phyloP scores from a whole-genome alignment of 306 rosid genomes.

The Spatholobus suberectus region DNA sequence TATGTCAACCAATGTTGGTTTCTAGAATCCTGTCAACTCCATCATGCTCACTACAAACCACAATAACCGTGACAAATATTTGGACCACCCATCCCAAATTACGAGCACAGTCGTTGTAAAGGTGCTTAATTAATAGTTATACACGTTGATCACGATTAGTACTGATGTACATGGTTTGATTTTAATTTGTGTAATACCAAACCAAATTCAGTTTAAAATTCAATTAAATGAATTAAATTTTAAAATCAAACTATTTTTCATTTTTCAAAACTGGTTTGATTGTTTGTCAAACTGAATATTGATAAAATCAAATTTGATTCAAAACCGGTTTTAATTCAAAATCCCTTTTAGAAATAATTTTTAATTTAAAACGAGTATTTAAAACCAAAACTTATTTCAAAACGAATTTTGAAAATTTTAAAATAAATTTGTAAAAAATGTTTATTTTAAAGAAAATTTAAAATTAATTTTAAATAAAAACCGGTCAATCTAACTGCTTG shows the following conservation, averaged over 20 bases:
- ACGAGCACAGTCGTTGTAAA: background rate
- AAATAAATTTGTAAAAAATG: background rate
- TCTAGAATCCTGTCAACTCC: background rate
- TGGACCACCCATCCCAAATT: constrained; percentile 25
- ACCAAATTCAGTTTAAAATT: no score
- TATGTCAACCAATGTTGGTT: no score
- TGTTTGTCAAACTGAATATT: no score
- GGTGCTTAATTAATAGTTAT: background rate
- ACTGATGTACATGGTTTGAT: no score
- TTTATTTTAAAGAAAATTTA: background rate
- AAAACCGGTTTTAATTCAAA: background rate
- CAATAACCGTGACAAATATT: background rate
- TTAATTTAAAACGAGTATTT: no score
- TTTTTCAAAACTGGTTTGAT: no score
- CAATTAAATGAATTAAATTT: no score
- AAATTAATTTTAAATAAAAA: no score
- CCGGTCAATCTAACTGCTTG: background rate
- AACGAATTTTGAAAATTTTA: background rate
- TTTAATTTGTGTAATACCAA: background rate
- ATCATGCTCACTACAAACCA: background rate
- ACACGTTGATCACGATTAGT: background rate
- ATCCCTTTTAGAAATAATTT: background rate
- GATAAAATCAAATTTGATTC: background rate
- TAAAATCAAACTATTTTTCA: background rate
- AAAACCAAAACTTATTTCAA: no score